phyloP scores from a whole-genome alignment of 495 filamentous ascomycete species.

The Penicillium subrubescens region DNA sequence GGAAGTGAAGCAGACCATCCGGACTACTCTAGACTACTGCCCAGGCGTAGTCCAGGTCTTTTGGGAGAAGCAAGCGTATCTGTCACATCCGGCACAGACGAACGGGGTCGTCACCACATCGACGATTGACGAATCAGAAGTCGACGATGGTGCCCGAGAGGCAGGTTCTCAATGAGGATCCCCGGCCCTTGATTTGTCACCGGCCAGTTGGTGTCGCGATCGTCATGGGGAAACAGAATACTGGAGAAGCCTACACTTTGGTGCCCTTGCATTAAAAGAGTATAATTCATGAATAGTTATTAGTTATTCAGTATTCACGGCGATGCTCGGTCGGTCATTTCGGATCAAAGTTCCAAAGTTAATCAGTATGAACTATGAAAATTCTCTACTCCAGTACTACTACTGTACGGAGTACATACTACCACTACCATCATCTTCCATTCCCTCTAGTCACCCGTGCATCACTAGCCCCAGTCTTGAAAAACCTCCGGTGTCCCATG shows the following conservation, averaged over 20 bases:
- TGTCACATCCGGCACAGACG: conserved; percentile 45
- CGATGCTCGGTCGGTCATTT: background rate
- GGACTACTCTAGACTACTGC: conserved; percentile 12
- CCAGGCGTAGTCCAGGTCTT: background rate
- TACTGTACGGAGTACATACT: too few relatives aligned
- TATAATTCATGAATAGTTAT: conserved; percentile 1
- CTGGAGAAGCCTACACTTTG: conserved; percentile 16
- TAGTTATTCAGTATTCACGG: background rate
- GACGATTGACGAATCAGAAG: conserved; percentile 40
- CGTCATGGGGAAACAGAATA: conserved; percentile 36
- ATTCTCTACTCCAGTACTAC: background rate
- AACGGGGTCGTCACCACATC: conserved; percentile 11
- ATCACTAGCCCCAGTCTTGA: conserved; percentile 6
- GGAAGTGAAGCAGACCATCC: conserved; percentile 28
- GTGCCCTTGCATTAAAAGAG: conserved; percentile 50
- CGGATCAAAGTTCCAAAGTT: background rate
- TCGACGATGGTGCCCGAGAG: conserved; percentile 26
- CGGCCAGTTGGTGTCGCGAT: conserved; percentile 36
- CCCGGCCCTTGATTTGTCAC: conserved; percentile 45
- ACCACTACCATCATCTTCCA: background rate
- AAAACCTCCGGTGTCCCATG: conserved; percentile 18
- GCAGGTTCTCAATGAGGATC: conserved; percentile 26
- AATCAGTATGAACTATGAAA: background rate
- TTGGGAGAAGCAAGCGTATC: conserved; percentile 22
- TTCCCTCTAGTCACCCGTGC: conserved; percentile 14